Conservation (phyloP, 768 basidiomycete species). For the Amanita polypyramis region DNA sequence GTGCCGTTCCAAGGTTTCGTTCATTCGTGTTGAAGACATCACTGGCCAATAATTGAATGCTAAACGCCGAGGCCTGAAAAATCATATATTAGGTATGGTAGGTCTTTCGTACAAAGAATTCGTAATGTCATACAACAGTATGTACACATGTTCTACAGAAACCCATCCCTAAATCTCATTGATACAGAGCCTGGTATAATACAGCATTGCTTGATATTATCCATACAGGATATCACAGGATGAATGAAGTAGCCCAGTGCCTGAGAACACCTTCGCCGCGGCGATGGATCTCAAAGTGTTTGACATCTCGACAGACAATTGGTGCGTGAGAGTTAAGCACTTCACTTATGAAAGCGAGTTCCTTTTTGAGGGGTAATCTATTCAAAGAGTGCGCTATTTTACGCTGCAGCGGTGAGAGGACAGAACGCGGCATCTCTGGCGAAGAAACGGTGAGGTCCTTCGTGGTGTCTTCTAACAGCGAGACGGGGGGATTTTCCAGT, state of each 20-base stretch:
- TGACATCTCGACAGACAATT: conserved; percentile 60
- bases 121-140: background rate
- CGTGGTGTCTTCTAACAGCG: conserved; percentile 22
- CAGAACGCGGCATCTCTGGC: conserved; percentile 18
- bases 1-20: too few species aligned
- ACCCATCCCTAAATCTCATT: too few species aligned
- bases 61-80: too few species aligned
- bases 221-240: conserved; percentile 13
- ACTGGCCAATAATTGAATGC: too few species aligned
- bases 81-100: too few species aligned
- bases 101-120: too few species aligned
- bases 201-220: background rate
- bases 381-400: conserved; percentile 53
- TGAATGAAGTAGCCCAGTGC: conserved; percentile 62
- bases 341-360: conserved; percentile 50
- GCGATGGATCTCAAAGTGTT: conserved; percentile 45
- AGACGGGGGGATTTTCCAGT: conserved; percentile 35
- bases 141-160: background rate
- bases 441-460: conserved; percentile 47
- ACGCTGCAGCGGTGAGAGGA: conserved; percentile 46
- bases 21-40: too few species aligned
- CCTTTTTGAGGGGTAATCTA: conserved; percentile 61
- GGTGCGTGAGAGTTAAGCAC: conserved; percentile 60
- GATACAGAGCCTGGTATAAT: background rate
- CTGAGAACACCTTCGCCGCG: conserved; percentile 55